A percentile compares a stretch with the other conserved stretches of the same genome.
These are phyloP conservation scores for Fonsecaea multimorphosa DNA, from an alignment of 2,329 filamentous ascomycete genomes.

Conservation along the genomic window DNA sequence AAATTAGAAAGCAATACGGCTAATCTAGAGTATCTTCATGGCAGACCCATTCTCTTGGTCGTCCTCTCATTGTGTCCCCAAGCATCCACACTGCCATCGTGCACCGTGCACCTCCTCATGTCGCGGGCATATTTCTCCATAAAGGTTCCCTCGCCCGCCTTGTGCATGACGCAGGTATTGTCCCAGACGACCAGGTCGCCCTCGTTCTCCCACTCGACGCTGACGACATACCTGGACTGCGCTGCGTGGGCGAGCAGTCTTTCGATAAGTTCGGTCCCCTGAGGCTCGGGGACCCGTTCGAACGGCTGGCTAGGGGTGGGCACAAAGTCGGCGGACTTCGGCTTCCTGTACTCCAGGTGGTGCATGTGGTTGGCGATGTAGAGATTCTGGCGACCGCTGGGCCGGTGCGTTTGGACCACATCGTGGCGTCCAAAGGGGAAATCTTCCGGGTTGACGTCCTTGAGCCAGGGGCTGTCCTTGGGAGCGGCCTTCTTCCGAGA, in stretches of 20 bases:
- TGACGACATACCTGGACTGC: constrained; percentile 55
- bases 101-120: constrained; percentile 63
- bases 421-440: constrained; percentile 55
- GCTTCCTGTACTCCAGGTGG: constrained; percentile 50
- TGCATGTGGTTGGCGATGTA: constrained; percentile 62
- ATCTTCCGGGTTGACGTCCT: constrained; percentile 50
- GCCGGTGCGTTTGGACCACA: constrained; percentile 59
- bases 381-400: constrained; percentile 55
- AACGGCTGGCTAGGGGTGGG: constrained; percentile 28
- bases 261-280: constrained; percentile 47
- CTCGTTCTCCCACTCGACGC: constrained; percentile 56
- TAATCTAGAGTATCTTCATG: no score
- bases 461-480: constrained; percentile 53
- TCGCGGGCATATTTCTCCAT: constrained; percentile 58
- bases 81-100: constrained; percentile 53
- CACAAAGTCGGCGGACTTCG: constrained; percentile 20
- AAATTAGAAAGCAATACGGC: no score
- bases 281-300: constrained; percentile 39
- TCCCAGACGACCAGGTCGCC: constrained; percentile 66
- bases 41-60: constrained; percentile 43
- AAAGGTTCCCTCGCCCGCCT: constrained; percentile 57
- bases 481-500: constrained; percentile 57
- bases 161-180: constrained; percentile 63
- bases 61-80: constrained; percentile 53
- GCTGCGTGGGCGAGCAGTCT: constrained; percentile 53